These are phyloP conservation scores for Petrea volubilis DNA, from an alignment of 257 asterid genomes.

Conservation along the genomic window DNA sequence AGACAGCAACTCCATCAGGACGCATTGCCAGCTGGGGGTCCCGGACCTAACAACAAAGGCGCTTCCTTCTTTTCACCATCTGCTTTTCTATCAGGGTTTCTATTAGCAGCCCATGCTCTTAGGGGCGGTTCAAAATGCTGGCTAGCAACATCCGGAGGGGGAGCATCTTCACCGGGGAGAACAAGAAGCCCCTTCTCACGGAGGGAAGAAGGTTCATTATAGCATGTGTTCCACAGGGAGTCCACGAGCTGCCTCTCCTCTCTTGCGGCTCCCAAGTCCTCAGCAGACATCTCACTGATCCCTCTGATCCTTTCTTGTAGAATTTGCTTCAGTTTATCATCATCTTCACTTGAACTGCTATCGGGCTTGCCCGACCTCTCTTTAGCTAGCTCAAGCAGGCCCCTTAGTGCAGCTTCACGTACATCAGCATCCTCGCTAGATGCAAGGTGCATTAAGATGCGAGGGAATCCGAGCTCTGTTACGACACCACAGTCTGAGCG, in stretches of 20 bases:
- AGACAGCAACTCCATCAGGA: neutral
- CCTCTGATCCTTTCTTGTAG: constrained; percentile 62
- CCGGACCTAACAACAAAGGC: constrained; percentile 61
- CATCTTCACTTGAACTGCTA: constrained; percentile 40
- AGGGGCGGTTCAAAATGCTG: constrained; percentile 77
- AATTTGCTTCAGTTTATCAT: constrained; percentile 62
- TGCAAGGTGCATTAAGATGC: constrained; percentile 70
- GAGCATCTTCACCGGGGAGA: constrained; percentile 82
- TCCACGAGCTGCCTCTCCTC: constrained; percentile 88
- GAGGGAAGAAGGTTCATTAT: constrained; percentile 75
- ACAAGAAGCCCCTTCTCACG: constrained; percentile 67
- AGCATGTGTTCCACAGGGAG: constrained; percentile 68
- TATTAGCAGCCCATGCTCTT: constrained; percentile 75
- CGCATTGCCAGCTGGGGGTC: constrained; percentile 25
- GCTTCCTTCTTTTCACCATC: constrained; percentile 47
- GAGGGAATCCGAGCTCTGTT: constrained; percentile 68
- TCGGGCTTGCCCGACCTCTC: constrained; percentile 32
- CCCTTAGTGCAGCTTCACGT: constrained; percentile 82
- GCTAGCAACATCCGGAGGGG: constrained; percentile 86
- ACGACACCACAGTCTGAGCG: constrained; percentile 53
- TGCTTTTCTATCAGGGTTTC: constrained; percentile 36
- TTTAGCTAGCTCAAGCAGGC: constrained; percentile 66
- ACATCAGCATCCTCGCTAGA: constrained; percentile 73
- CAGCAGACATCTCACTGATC: constrained; percentile 62
- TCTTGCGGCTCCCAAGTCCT: constrained; percentile 73